These are phyloP conservation scores for Medicago truncatula DNA, from an alignment of 306 rosid genomes.

Conservation along the genomic window MtrunA17r5.0-ANR NC_053042.1:48827001-48827500, in stretches of 20 bases:
- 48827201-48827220: conserved; percentile 99
- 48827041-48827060: conserved; percentile 4
- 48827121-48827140: conserved; percentile 40
- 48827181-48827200: conserved; percentile 94
- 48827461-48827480: conserved; percentile 5
- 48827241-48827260: conserved; percentile 23
- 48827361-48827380: conserved; percentile 99
- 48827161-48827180: conserved; percentile 92
- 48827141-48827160: conserved; percentile 45
- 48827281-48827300: conserved; percentile 32
- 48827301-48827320: conserved; percentile 73
- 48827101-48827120: conserved; percentile 31
- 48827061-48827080: conserved; percentile 27
- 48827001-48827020: conserved; percentile 3
- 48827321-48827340: conserved; percentile 78
- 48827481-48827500: conserved; percentile 29
- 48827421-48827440: conserved; percentile 60
- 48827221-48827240: conserved; percentile 65
- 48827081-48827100: conserved; percentile 20
- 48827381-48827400: conserved; percentile 98
- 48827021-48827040: background rate
- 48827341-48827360: conserved; percentile 99
- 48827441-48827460: conserved; percentile 15
- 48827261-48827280: conserved; percentile 38
- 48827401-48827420: conserved; percentile 99